These are phyloP conservation scores for Diplosphaera chodatii DNA, from an alignment of 139 green algal species.

Conservation along the genomic window DNA sequence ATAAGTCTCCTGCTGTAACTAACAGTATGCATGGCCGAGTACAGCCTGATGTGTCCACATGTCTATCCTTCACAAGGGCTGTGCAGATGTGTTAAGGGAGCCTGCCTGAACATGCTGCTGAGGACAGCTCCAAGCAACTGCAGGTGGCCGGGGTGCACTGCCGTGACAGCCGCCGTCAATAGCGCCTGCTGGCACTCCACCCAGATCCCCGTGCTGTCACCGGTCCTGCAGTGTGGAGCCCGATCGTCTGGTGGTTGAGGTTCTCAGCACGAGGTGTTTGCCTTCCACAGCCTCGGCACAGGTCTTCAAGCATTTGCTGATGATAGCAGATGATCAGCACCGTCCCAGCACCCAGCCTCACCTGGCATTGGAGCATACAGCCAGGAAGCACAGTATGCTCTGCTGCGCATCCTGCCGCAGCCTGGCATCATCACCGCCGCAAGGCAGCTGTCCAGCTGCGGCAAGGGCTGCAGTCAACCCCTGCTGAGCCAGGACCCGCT, in stretches of 20 bases:
- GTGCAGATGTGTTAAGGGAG: background rate
- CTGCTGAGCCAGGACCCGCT: background rate
- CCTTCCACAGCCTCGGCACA: no score
- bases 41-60: no score
- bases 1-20: no score
- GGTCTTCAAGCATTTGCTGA: no score
- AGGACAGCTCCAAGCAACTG: background rate
- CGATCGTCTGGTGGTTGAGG: no score
- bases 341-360: background rate
- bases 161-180: background rate
- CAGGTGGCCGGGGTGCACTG: background rate
- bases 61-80: background rate
- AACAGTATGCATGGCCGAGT: no score
- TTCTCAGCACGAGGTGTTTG: no score
- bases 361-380: background rate
- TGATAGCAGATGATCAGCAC: no score
- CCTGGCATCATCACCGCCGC: no score
- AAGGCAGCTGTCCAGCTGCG: background rate
- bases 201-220: background rate
- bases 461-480: background rate
- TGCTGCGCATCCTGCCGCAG: background rate
- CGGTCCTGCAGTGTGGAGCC: no score
- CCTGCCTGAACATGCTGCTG: background rate
- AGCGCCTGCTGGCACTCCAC: background rate
- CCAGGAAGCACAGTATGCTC: background rate